phyloP scores from a whole-genome alignment of 768 basidiomycete species.

The Rhodocollybia butyracea region DNA sequence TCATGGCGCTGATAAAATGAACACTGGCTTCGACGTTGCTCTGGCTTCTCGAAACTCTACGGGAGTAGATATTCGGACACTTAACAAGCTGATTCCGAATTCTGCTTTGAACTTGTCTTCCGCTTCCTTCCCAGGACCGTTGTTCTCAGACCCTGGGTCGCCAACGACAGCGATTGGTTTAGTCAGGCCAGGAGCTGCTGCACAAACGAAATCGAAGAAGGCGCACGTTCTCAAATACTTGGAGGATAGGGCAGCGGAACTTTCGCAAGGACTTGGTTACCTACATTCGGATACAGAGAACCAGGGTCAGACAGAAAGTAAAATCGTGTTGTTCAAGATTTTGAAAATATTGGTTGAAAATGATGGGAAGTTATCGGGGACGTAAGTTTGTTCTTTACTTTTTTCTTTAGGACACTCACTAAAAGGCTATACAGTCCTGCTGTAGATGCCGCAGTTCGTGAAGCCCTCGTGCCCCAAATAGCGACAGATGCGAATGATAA shows the following conservation, averaged over 20 bases:
- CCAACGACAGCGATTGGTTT: constrained; percentile 59
- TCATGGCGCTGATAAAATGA: constrained; percentile 63
- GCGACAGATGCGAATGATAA: constrained; percentile 22
- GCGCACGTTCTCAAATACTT: constrained; percentile 75
- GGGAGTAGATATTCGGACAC: constrained; percentile 59
- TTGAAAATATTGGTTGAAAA: constrained; percentile 82
- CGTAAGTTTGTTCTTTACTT: constrained; percentile 46
- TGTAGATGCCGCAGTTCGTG: constrained; percentile 71
- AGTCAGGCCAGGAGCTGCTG: constrained; percentile 62
- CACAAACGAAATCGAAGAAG: constrained; percentile 82
- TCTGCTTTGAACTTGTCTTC: constrained; percentile 53
- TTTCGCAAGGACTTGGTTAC: constrained; percentile 75
- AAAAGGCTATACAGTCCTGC: constrained; percentile 36
- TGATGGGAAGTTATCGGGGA: constrained; percentile 84
- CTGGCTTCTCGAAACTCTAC: constrained; percentile 69
- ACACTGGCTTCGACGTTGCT: constrained; percentile 76
- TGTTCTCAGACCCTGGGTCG: constrained; percentile 74
- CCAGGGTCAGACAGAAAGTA: constrained; percentile 67
- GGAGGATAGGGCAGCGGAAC: constrained; percentile 68
- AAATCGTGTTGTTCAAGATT: constrained; percentile 68
- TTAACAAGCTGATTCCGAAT: constrained; percentile 71
- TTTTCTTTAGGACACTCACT: background rate
- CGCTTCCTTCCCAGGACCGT: constrained; percentile 78
- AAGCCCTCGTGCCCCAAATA: constrained; percentile 64
- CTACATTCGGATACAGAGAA: constrained; percentile 48